Evolutionary conservation across 2,329 filamentous ascomycete genomes (phyloP), one percentile per base, ranked within the genome.

Genomic region (Pyrenophora graminea): DNA sequence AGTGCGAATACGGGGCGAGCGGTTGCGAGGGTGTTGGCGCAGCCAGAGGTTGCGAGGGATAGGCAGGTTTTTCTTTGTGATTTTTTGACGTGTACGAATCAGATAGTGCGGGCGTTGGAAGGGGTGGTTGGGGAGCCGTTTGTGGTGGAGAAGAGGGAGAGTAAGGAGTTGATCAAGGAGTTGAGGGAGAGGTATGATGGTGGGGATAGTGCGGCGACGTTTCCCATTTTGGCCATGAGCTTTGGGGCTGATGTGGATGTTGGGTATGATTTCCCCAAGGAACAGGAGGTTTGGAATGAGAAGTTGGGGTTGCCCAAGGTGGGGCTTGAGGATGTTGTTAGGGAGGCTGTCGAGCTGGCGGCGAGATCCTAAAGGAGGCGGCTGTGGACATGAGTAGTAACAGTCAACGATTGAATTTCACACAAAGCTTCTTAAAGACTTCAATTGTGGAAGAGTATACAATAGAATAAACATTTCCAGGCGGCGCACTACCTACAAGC

Each of bases 221-320:
- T 51, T 51, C 36, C 44, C 7, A 23, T 69, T 30, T 12, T 65
- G 8, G 50, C 55, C 10, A 15, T 61, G 7, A 62, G 51, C 27
- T 65, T 68, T 31, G 53, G 52, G 6, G 60, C 45, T 1, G 62
- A 67, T 51, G 43, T 66, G 3, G 55, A 67, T 47, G 55, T 63
- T 4, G 59, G 57, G 6, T 57, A 62, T 38, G 51, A 65, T 31
- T 67, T 65, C 42, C 55, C 55, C 39, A 57, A 44, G 38, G 66
- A 62, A 41, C 46, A 59, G 15, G 46, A 60, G 42, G 21, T 68
- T 1, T 66, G 60, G 59, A 67, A 68, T 31, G 42, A 37, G 19
- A 51, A 52, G 47, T 19, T 69, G 12, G 61, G 60, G 5, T 37
- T 68, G 25, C 58, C 61, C 8, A 50, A 47, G 31, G 41, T 53